Evolutionary conservation across 495 filamentous ascomycete genomes (phyloP).

Genomic region (Hyaloscypha finlandica): DNA sequence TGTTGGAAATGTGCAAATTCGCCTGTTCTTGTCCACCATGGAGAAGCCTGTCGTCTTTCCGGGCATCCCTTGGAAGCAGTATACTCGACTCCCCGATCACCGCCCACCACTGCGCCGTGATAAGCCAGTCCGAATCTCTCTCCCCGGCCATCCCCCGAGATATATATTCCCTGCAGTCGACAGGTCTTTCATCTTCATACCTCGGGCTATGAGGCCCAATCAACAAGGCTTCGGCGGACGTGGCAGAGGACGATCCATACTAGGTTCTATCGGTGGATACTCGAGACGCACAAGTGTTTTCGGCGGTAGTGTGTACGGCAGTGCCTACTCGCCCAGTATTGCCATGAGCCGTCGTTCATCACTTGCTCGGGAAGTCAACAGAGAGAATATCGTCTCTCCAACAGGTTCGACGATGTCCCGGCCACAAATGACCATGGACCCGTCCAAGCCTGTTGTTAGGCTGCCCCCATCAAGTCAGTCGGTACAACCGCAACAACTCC

Average conservation of each 20-base stretch:
- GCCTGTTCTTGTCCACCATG: constrained; percentile 78
- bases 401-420: constrained; percentile 74
- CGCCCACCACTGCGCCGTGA: constrained; percentile 92
- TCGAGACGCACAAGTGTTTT: constrained; percentile 70
- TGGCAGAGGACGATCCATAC: constrained; percentile 65
- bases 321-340: constrained; percentile 84
- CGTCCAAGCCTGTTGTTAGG: constrained; percentile 76
- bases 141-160: constrained; percentile 74
- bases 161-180: constrained; percentile 91
- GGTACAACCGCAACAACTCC: constrained; percentile 28
- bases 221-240: constrained; percentile 77
- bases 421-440: constrained; percentile 60
- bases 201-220: constrained; percentile 88
- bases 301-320: constrained; percentile 79
- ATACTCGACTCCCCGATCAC: constrained; percentile 93
- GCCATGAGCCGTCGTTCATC: constrained; percentile 93
- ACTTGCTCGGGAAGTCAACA: constrained; percentile 71
- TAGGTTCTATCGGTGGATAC: constrained; percentile 66
- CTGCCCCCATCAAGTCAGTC: constrained; percentile 63
- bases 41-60: constrained; percentile 67
- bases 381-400: constrained; percentile 74
- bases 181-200: constrained; percentile 97
- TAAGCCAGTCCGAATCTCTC: constrained; percentile 92
- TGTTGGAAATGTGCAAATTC: constrained; percentile 79
- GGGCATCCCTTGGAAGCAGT: constrained; percentile 74